These are phyloP conservation scores for Mycena capillaripes DNA, from an alignment of 768 basidiomycete genomes.

Conservation along the genomic window DNA sequence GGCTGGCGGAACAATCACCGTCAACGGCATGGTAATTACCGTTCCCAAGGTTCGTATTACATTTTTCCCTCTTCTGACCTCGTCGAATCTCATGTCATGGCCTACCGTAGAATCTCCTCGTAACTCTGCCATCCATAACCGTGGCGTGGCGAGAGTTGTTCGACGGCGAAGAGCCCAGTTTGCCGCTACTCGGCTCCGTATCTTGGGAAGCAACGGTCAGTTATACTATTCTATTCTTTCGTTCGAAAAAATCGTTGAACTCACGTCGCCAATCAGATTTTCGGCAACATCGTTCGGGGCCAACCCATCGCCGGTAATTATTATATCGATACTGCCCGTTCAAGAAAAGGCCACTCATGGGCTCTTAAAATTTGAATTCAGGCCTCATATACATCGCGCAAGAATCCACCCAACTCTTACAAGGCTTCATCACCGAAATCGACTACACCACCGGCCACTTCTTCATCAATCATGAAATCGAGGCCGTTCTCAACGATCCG, in stretches of 20 bases:
- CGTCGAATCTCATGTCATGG: not conserved
- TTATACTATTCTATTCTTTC: not conserved
- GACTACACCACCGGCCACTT: conserved; percentile 20
- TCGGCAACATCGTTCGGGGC: conserved; percentile 10
- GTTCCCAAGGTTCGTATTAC: conserved; percentile 2
- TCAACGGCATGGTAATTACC: conserved; percentile 8
- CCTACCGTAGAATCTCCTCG: conserved; percentile 10
- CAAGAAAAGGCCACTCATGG: not conserved
- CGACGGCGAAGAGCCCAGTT: not conserved
- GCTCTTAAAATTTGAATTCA: not conserved
- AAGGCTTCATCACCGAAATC: conserved; percentile 15
- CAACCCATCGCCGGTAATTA: conserved; percentile 15
- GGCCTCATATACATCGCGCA: conserved; percentile 14
- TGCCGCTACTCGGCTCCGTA: conserved; percentile 9
- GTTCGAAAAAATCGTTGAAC: not conserved
- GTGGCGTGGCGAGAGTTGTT: conserved; percentile 25
- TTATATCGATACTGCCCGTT: not conserved
- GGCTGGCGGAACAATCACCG: conserved; percentile 21
- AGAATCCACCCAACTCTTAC: not conserved
- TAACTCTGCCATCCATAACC: conserved; percentile 23
- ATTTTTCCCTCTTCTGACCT: not conserved
- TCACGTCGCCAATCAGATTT: not conserved
- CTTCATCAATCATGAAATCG: not conserved
- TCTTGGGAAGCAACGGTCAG: conserved; percentile 20
- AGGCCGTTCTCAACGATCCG: conserved; percentile 15